Base-by-base conservation (phyloP, 805 yeast genomes). In the Candida chauliodis region DNA sequence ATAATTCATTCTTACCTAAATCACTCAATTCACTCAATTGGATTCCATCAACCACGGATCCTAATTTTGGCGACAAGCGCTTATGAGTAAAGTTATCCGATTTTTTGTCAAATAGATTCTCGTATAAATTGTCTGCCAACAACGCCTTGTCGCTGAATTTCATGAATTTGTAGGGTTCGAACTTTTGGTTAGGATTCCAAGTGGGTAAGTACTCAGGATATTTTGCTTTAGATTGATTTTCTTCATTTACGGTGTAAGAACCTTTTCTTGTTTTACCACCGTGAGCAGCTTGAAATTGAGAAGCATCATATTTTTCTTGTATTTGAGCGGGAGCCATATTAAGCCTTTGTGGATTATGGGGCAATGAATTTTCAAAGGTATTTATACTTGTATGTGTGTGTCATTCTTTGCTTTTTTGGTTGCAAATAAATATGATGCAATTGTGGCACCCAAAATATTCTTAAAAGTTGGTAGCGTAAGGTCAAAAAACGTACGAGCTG, bases 101-200 rank as follows among this genome's bases (percentile, higher is more conserved):
- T 11, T 37, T 43, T 6, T 41, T 21, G 5, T 53, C 51, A 33
- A 58, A 49, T 14, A 61, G 48, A 31, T 55, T 49, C 11, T 45
- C 37, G 20, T 49, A 55, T 1, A 37, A 23, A 6, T 48, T 45
- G 39, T 52, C 51, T 2, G 57, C 68, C 13, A 53, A 42, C 8
- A 41, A 25, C 1, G 63, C 68, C n/a, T 55, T 56, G 38, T 61
- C 68, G 19, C 42, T 36, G 42, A 55, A 58, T 30, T 53, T 43
- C 41, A 52, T 50, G 31, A 55, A 53, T 46, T 53, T 41, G 33
- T 57, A 49, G 4, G 61, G 55, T 6, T 56, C 53, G 24, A 44
- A 55, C 42, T 59, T 61, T 27, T 59, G 56, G 13, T 41, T 42
- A 10, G 66, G 64, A 44, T 60, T 52, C 67, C 67, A 61, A 10